phyloP scores from a whole-genome alignment of 2,329 filamentous ascomycete genomes.

The Exutisphaerella laricina region DNA sequence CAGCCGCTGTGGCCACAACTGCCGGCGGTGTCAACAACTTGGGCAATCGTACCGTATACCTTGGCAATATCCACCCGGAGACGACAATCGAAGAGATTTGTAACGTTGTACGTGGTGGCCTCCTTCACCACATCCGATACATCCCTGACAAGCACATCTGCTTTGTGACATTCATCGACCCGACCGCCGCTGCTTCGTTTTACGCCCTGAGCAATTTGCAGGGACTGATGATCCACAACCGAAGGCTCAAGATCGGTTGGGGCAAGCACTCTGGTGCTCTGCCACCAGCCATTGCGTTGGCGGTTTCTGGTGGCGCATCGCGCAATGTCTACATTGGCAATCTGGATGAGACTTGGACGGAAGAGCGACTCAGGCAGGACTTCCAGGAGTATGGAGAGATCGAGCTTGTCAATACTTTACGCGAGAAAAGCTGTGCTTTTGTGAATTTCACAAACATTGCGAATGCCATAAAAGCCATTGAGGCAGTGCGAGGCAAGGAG shows the following conservation, averaged over 20 bases:
- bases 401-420: constrained; percentile 89
- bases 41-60: constrained; percentile 93
- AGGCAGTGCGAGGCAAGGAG: constrained; percentile 87
- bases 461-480: constrained; percentile 98
- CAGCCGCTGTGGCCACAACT: constrained; percentile 91
- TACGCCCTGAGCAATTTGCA: constrained; percentile 97
- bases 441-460: constrained; percentile 99
- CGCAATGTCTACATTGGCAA: constrained; percentile 98
- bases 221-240: constrained; percentile 98
- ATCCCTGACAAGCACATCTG: constrained; percentile 99
- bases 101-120: constrained; percentile 92
- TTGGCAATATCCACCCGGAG: constrained; percentile 98
- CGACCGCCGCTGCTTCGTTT: constrained; percentile 94
- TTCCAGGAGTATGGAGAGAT: constrained; percentile 98
- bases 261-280: constrained; percentile 97
- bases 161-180: constrained; percentile 99
- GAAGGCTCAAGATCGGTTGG: constrained; percentile 97
- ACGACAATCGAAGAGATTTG: constrained; percentile 99
- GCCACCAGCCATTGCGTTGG: constrained; percentile 89
- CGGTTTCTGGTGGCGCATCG: constrained; percentile 94
- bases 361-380: constrained; percentile 91
- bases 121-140: constrained; percentile 96
- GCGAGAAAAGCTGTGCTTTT: constrained; percentile 98
- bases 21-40: constrained; percentile 96
- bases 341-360: constrained; percentile 92